Evolutionary conservation across 176 grass and related monocot genomes (phyloP).

Genomic region (Coix lacrymajobi): DNA sequence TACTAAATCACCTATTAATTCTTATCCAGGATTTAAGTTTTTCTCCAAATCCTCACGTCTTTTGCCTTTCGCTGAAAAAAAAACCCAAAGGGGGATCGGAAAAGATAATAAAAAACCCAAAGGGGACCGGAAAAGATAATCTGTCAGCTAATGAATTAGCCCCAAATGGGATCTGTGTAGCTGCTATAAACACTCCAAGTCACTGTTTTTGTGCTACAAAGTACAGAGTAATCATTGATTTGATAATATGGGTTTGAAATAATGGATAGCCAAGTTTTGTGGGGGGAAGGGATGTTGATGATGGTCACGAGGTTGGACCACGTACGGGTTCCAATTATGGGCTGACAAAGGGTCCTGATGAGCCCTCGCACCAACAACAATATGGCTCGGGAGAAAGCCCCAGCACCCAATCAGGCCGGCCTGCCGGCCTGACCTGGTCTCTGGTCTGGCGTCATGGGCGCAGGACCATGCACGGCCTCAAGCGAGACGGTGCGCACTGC

Average conservation of each 20-base stretch:
- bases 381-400: background rate
- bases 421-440: slow-evolving; percentile 15
- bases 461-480: background rate
- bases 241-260: background rate
- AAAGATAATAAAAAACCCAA: no score
- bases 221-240: slow-evolving; percentile 5
- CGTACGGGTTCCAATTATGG: slow-evolving; percentile 8
- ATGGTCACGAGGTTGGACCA: slow-evolving; percentile 17
- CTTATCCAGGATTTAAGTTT: background rate
- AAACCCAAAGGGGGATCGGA: no score
- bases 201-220: background rate
- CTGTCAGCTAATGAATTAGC: background rate
- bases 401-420: background rate
- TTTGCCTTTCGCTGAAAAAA: background rate
- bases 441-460: background rate
- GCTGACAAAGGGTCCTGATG: slow-evolving; percentile 16
- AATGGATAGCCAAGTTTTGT: background rate
- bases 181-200: background rate
- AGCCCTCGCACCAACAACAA: slow-evolving; percentile 23
- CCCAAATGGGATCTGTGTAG: background rate
- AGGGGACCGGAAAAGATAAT: background rate
- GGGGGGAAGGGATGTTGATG: background rate
- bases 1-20: background rate
- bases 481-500: background rate
- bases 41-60: background rate